Evolutionary conservation across 2,329 filamentous ascomycete species (phyloP), one percentile per base, ranked within the genome.

Genomic region (Kalaharituber pfeilii): DNA sequence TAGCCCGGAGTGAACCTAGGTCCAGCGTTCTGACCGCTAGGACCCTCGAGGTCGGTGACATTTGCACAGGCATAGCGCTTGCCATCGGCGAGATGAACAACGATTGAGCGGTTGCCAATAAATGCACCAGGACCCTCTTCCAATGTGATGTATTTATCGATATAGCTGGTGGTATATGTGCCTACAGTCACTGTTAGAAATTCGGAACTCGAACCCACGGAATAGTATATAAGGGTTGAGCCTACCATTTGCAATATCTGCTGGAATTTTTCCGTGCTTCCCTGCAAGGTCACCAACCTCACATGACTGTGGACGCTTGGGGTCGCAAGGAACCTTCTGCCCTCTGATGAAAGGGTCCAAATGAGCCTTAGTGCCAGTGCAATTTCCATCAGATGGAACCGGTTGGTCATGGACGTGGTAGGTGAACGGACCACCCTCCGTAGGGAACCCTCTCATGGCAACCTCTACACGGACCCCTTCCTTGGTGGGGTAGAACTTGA

Each of bases 231-330:
- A 27, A 39, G 28, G 7, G 13, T 11, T 29, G 24, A 45, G 44
- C 29, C 42, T 51, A 39, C 22, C 36, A 26, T 53, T 30, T 20
- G 28, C 2, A 20, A 33, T n/a, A n/a, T 49, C 51, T 22, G 24
- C 20, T 5, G 56, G 54, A 33, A 62, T 56, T 57, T 73, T 72
- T 58, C 82, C 82, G 63, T 82, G 71, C 70, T 89, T 89, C 65
- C 84, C 84, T 62, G 77, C 76, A 54, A 87, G 72, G 66, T 89
- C 84, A 60, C 85, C 84, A 9, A 84, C 77, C 68, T 89, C 78
- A 70, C 84, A 91, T 8, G 77, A 79, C 57, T 75, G 68, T 6
- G 80, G 80, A 5, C 69, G 65, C 8, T 65, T 62, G 9, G 69
- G 33, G 63, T 86, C 72, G 69, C 84, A 89, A 4, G 74, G 62